Evolutionary conservation across 768 basidiomycete genomes (phyloP), one percentile per base, ranked within the genome.

Genomic region (Leucosporidium yakuticum): DNA sequence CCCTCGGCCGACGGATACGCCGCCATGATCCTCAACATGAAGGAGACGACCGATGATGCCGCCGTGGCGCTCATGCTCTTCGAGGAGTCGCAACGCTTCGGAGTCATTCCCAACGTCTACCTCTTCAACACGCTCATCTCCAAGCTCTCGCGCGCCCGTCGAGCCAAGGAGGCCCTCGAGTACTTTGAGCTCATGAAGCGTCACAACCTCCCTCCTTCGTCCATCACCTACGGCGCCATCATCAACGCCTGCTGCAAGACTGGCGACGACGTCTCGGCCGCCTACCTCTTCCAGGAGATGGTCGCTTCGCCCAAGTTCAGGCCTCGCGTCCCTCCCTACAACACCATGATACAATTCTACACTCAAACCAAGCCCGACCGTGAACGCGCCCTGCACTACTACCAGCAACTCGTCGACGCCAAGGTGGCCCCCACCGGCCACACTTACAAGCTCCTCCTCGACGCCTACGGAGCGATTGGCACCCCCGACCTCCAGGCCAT

Each of bases 341-440:
- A 99, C 80, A 93, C 89, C 44, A 96, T 99, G 93, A 97, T 99
- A 85, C 96, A 99, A 78, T 82, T 95, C 74, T 93, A 91, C 80
- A 87, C 88, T 59, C 85, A 87, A 64, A 92, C 89, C n/a, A 90
- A 89, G 78, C 95, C 92, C 2, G 87, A 90, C 70, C 85, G 92
- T 62, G 83, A 83, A 32, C 84, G 86, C 57, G 89, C 88, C 23
- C 79, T 97, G 32, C 81, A 84, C 73, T 98, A 87, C 77, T 88
- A 88, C 78, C 77, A 88, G 58, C 81, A 84, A 75, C 82, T 99
- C 78, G 77, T 81, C 47, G 76, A 78, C 34, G 86, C 83, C 5
- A 79, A 82, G 0, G 86, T 98, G 31, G 74, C 79, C 5, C 92
- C 94, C 21, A 89, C 91, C 4, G 86, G 87, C 9, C 90, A 98